Evolutionary conservation across 495 filamentous ascomycete species (phyloP).

Genomic region (Aspergillus ostianus): DNA sequence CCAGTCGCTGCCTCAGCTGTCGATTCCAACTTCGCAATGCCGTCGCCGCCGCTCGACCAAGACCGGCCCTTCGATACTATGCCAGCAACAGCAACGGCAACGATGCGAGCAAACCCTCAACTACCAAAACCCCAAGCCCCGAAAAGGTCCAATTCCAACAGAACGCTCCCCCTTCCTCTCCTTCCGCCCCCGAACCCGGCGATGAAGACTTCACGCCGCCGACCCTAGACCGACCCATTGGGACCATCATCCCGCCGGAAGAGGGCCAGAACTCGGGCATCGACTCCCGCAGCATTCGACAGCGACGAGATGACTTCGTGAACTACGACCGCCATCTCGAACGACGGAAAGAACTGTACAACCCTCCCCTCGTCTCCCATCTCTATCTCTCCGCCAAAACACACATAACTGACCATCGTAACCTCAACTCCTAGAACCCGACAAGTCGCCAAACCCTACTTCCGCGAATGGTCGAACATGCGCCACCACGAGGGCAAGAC

Average conservation of each 20-base stretch:
- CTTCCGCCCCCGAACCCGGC: slow-evolving; percentile 32
- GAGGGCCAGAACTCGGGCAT: slow-evolving; percentile 78
- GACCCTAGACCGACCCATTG: slow-evolving; percentile 75
- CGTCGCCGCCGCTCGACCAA: slow-evolving; percentile 23
- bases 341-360: slow-evolving; percentile 69
- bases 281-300: slow-evolving; percentile 60
- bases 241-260: slow-evolving; percentile 66
- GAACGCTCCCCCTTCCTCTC: slow-evolving; percentile 22
- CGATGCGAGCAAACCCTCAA: slow-evolving; percentile 4
- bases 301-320: slow-evolving; percentile 78
- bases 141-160: slow-evolving; percentile 33
- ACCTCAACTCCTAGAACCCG: slow-evolving; percentile 33
- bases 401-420: neutral
- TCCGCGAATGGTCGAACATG: slow-evolving; percentile 87
- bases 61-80: slow-evolving; percentile 32
- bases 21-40: slow-evolving; percentile 41
- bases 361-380: slow-evolving; percentile 18
- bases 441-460: slow-evolving; percentile 77
- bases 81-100: slow-evolving; percentile 27
- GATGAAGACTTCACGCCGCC: slow-evolving; percentile 65
- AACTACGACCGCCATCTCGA: slow-evolving; percentile 80
- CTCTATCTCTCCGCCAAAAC: neutral
- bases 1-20: slow-evolving; percentile 37
- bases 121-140: slow-evolving; percentile 8
- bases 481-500: slow-evolving; percentile 81